Evolutionary conservation across 2,329 filamentous ascomycete species (phyloP).

Genomic region (Apiospora phragmitis): DNA sequence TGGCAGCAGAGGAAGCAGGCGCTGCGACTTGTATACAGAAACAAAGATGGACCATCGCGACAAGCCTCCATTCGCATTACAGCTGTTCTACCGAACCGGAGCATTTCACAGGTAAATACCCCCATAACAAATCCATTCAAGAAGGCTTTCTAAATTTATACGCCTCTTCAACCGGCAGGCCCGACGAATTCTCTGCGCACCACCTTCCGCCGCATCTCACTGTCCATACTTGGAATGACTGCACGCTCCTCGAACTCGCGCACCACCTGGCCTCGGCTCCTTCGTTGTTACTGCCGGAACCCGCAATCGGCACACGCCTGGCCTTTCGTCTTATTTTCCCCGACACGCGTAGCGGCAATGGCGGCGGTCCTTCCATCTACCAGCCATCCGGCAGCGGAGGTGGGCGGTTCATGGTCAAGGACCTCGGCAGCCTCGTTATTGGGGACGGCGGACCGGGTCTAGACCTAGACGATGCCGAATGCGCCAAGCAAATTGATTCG

Average conservation of each 20-base stretch:
- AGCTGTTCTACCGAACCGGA: conserved; percentile 78
- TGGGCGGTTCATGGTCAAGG: conserved; percentile 71
- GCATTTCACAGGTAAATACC: conserved; percentile 62
- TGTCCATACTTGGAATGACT: conserved; percentile 84
- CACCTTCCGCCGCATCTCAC: conserved; percentile 67
- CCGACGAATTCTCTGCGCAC: conserved; percentile 67
- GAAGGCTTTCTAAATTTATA: background rate
- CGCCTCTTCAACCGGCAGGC: conserved; percentile 41
- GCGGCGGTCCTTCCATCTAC: conserved; percentile 31
- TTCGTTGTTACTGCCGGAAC: conserved; percentile 68
- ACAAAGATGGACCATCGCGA: conserved; percentile 62
- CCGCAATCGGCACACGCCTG: conserved; percentile 79
- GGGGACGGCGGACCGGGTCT: conserved; percentile 55
- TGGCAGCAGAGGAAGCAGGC: conserved; percentile 4
- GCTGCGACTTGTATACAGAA: background rate
- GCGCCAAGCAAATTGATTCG: conserved; percentile 35
- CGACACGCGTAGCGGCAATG: conserved; percentile 28
- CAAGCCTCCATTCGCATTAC: conserved; percentile 80
- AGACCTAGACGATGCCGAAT: conserved; percentile 31
- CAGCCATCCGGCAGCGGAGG: conserved; percentile 21
- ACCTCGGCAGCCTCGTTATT: conserved; percentile 80
- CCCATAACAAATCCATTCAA: background rate
- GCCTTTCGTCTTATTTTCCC: conserved; percentile 85
- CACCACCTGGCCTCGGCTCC: conserved; percentile 72
- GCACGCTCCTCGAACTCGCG: conserved; percentile 78